Evolutionary conservation across 768 basidiomycete genomes (phyloP), one percentile per base, ranked within the genome.

Genomic region (Rhodotorula paludigena): DNA sequence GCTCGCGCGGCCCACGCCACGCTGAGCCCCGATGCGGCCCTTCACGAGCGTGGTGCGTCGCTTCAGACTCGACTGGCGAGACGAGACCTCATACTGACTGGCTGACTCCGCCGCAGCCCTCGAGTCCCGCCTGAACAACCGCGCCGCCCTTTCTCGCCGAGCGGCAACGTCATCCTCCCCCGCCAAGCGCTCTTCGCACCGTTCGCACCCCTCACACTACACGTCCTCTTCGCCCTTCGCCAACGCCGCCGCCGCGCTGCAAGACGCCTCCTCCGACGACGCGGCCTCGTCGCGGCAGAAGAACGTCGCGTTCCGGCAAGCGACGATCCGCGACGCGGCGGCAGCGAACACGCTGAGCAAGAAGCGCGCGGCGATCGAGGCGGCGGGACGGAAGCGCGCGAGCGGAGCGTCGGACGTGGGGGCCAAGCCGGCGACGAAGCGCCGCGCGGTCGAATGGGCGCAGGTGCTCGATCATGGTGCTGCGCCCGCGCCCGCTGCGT

Each of bases 201-300:
- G 38, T 1, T 57, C 63, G 1, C 36, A 35, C 2, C 63, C 63
- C 12, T 57, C 63, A 16, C 56, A 38, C 11, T 64, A 57, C 63
- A 39, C n/a, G 36, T 49, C 32, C n/a, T 6, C 20, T 33, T 33
- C 52, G 21, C 52, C 23, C 21, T 11, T 35, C 32, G 23, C 16
- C 9, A 16, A 32, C 14, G 33, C 32, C 33, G 33, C 32, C 20
- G 20, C 51, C 32, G 32, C 53, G 25, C n/a, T n/a, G n/a, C n/a
- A n/a, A n/a, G 3, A 21, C 21, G 35, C 52, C 8, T 54, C 35
- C 6, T 21, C 25, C 5, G 30, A 16, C 48, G 28, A 32, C 45
- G 45, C 25, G 25, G 21, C 32, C 20, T 33, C 23, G 33, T 10
- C 32, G 33, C 35, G 30, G 33, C 18, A 53, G 23, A 53, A 36